These are phyloP conservation scores for Auriscalpium orientale DNA, from an alignment of 768 basidiomycete species.

Conservation along the genomic window DNA sequence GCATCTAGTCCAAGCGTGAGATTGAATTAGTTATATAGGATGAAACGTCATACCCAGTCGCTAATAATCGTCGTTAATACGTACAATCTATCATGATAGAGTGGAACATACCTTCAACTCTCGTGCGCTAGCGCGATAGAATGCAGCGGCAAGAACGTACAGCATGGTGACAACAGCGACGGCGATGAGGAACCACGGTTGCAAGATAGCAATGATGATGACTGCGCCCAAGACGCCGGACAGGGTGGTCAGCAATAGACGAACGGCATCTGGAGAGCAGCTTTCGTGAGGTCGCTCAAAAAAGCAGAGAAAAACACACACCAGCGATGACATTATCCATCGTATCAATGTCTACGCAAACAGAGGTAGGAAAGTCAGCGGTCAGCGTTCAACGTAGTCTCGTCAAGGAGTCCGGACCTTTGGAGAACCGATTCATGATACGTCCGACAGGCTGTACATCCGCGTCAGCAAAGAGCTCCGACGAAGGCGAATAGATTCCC, in stretches of 20 bases:
- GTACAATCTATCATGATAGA: neutral
- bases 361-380: too few relatives aligned
- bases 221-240: slow-evolving; percentile 66
- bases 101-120: slow-evolving; percentile 58
- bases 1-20: slow-evolving; percentile 44
- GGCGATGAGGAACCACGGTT: slow-evolving; percentile 82
- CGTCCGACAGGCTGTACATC: slow-evolving; percentile 61
- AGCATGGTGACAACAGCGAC: slow-evolving; percentile 49
- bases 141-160: slow-evolving; percentile 67
- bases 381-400: too few relatives aligned
- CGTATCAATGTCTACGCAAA: slow-evolving; percentile 80
- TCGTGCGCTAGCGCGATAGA: slow-evolving; percentile 81
- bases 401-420: too few relatives aligned
- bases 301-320: slow-evolving; percentile 15
- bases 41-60: slow-evolving; percentile 39
- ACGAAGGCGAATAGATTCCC: slow-evolving; percentile 11
- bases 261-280: slow-evolving; percentile 48
- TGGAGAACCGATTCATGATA: slow-evolving; percentile 87
- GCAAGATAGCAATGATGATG: slow-evolving; percentile 67
- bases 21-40: neutral
- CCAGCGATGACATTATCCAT: slow-evolving; percentile 67
- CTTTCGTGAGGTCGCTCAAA: neutral
- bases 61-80: slow-evolving; percentile 22
- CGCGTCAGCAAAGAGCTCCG: neutral
- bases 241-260: slow-evolving; percentile 61